Base-by-base conservation (phyloP, 2,329 filamentous ascomycete species). In the Phaeoacremonium minimum region DNA sequence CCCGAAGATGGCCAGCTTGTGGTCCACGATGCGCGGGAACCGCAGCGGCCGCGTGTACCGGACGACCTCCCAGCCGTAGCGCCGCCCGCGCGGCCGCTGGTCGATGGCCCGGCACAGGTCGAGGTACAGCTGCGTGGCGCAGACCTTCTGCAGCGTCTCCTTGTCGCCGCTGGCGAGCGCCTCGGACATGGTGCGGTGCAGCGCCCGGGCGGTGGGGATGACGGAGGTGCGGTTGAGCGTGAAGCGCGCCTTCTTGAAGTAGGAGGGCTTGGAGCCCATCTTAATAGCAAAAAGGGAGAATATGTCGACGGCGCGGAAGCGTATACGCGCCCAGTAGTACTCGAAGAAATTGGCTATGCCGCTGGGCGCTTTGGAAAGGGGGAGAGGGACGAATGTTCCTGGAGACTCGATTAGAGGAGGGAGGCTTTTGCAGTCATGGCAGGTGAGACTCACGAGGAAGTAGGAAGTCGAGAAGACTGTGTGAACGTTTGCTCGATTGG, bases 121-220 rank as follows among this genome's bases (percentile, higher is more conserved):
- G 30, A 64, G 54, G 44, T 63, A 64, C 30, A 85, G 66, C 16
- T 69, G 66, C 19, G 64, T 57, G 15, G 70, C 58, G 61, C 81
- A 85, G 32, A 83, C 57, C 18, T 58, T 56, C 31, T 66, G 58
- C 17, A 85, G 60, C 5, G 67, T 60, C 3, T 51, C 46, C 45
- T 64, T 60, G 60, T 84, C 75, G 40, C 76, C 78, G 3, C 60
- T 58, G 6, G 83, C 82, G 33, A 84, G 72, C 5, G 75, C 75
- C 40, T 70, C 67, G 47, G 79, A 77, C 67, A 86, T 75, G 45
- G 74, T 61, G 35, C 64, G 61, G 56, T 87, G 80, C 50, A 85
- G 62, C 15, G 64, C 68, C 48, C 75, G 70, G 19, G 80, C 82
- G 1, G 69, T 67, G 2, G 76, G 69, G 7, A 66, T 55, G 32